Base-by-base conservation (phyloP, 2,329 filamentous ascomycete species). In the Teratosphaeria destructans region DNA sequence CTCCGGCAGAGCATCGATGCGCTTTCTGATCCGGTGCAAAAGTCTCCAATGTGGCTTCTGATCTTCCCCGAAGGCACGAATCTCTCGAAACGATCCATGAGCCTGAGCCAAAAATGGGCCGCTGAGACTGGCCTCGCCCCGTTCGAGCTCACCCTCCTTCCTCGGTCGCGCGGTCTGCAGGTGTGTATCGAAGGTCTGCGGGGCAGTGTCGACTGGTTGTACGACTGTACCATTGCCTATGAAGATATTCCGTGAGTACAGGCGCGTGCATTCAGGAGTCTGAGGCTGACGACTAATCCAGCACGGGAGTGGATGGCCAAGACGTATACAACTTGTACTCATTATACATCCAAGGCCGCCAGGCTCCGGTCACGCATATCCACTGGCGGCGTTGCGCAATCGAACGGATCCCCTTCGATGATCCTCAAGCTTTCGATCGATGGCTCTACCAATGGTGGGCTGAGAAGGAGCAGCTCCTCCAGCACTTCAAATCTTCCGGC, bases 171-270 rank as follows among this genome's bases (percentile, higher is more conserved):
- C 0, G 90, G 90, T 57, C 83, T 87, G 64, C 86, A 82, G 64
- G 94, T 89, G 67, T 91, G 87, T 67, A 76, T 95, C 35, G 84
- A 85, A 60, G 86, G 93, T 72, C 77, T 94, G 14, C 82, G 84
- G 67, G 82, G 79, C 11, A 85, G 85, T 0, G 81, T 92, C 0
- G 88, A 92, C 12, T 93, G 87, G 71, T 79, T 94, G 16, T 95
- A 95, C 68, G 89, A 95, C 75, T 96, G 91, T 73, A 96, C 93
- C 0, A 84, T 96, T 57, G 91, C 90, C 8, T 96, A 96, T 71
- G 91, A 96, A 73, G 92, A 92, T 35, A 83, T 95, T 56, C 87
- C 88, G 89, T 95, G 82, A 82, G 90, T 87, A 57, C 27, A 10
- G 16, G 26, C 12, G 52, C 39, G 16, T 3, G 16, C n/a, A 29